Conservation (phyloP, 768 basidiomycete species). For the Psilocybe tampanensis region DNA sequence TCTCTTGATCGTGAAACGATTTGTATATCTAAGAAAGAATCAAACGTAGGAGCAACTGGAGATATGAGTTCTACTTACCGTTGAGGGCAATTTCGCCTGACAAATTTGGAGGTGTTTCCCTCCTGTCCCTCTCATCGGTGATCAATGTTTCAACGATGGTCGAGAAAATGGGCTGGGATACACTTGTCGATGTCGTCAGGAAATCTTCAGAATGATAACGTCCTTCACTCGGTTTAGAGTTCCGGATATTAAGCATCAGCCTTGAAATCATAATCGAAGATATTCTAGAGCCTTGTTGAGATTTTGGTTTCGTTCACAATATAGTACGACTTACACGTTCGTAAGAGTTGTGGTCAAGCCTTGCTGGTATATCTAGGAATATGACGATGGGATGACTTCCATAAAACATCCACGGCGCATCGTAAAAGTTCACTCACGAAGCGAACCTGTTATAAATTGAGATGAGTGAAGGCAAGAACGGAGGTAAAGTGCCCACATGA, state of each 20-base stretch:
- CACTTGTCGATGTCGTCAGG: background rate
- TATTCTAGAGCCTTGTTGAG: conserved; percentile 9
- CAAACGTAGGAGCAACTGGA: too few species aligned
- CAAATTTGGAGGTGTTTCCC: too few species aligned
- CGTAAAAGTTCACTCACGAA: conserved; percentile 6
- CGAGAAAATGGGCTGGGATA: background rate
- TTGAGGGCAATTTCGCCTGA: too few species aligned
- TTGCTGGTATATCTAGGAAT: conserved; percentile 21
- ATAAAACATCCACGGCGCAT: too few species aligned
- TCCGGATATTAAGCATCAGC: conserved; percentile 25
- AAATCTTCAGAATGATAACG: background rate
- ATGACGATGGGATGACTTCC: background rate
- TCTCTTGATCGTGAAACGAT: too few species aligned
- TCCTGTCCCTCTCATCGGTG: background rate
- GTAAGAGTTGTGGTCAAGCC: conserved; percentile 28
- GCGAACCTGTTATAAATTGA: background rate
- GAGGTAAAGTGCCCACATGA: conserved; percentile 10
- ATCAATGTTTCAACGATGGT: background rate
- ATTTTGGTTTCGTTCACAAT: background rate
- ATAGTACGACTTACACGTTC: conserved; percentile 24
- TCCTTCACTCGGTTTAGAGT: conserved; percentile 20
- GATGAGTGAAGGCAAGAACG: background rate
- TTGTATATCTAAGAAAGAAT: too few species aligned
- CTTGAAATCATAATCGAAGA: conserved; percentile 22
- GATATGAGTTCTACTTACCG: too few species aligned